Percentiles rank a stretch among this genome's conserved stretches.
phyloP scores from a whole-genome alignment of 2,329 filamentous ascomycete genomes.

The Sporothrix variecibatus region DNA sequence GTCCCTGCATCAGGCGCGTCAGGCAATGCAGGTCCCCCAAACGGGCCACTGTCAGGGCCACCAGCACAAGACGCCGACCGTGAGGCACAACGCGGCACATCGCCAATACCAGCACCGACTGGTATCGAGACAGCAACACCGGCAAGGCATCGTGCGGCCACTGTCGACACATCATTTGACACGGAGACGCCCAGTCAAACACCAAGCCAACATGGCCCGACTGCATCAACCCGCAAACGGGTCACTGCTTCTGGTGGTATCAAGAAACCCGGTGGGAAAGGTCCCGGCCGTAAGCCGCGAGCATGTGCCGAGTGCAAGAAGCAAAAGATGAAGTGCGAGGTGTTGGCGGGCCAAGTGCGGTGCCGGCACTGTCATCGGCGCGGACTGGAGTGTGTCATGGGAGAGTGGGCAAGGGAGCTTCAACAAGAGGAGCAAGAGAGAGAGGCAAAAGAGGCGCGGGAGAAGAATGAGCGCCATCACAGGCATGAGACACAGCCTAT shows the following conservation, averaged over 20 bases:
- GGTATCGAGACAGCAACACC: not conserved
- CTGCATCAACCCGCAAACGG: not conserved
- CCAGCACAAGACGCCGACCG: not conserved
- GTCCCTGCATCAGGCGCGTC: not conserved
- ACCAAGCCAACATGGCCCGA: not conserved
- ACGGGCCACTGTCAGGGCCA: not conserved
- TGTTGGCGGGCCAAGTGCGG: slow-evolving; percentile 43
- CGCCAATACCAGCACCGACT: not conserved
- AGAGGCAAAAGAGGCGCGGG: not conserved
- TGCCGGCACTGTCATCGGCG: slow-evolving; percentile 48
- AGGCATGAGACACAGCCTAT: not conserved
- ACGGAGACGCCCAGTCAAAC: not conserved
- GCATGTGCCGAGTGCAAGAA: slow-evolving; percentile 46
- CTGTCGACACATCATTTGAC: not conserved
- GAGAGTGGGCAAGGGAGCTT: not conserved
- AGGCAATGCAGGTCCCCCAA: not conserved
- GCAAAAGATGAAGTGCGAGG: slow-evolving; percentile 51
- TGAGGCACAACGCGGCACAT: not conserved
- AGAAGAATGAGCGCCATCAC: not conserved
- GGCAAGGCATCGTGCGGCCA: not conserved
- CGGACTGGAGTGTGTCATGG: slow-evolving; percentile 43
- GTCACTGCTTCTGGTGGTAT: not conserved
- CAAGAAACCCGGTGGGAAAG: not conserved
- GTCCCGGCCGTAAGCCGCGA: slow-evolving; percentile 26
- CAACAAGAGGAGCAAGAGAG: not conserved